Evolutionary conservation across 106 monocot species (phyloP), one percentile per base, ranked within the genome.

Genomic region (Agapanthus africanus): DNA sequence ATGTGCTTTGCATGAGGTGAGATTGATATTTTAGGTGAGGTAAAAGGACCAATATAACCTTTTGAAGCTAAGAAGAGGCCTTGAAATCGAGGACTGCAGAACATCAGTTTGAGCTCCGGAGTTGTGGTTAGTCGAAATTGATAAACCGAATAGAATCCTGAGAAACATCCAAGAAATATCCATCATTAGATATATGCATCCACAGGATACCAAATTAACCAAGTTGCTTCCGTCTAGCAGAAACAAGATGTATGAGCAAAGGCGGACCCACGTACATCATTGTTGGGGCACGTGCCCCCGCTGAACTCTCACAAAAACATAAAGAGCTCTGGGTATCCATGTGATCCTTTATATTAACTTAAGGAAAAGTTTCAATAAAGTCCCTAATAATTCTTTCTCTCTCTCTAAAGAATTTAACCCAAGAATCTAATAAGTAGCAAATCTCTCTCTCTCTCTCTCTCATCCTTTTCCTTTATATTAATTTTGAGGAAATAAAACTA

Each of bases 1-100:
- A 95, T 49, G 70, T 86, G 73, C 38, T 82, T 79, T 14, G 79
- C 91, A 32, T 86, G 69, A 16, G 88, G 82, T 71, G 95, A 95
- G 49, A 91, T 84, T 51, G 78, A 40, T 49, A 91, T 77, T 77
- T 86, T 91, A 35, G 91, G 77, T 76, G 67, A 73, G 37, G 73
- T 63, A 6, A 70, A 64, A 40, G 63, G 40, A 39, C 51, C 28
- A 40, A 18, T 31, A 62, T 79, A 47, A 62, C 62, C 81, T 72
- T 84, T 84, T 28, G 77, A 73, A 68, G 54, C 62, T 65, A 71
- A 84, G 76, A 91, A 88, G 67, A 67, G 59, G 37, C 91, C 95
- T 78, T 82, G 71, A 49, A 88, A 77, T n/a, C 70, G 52, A 74
- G 85, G 42, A 52, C 71, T 73, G 32, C 67, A 72, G 32, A 77